Conservation (phyloP, 208 protist species). For the Phytomonas sp. region DNA sequence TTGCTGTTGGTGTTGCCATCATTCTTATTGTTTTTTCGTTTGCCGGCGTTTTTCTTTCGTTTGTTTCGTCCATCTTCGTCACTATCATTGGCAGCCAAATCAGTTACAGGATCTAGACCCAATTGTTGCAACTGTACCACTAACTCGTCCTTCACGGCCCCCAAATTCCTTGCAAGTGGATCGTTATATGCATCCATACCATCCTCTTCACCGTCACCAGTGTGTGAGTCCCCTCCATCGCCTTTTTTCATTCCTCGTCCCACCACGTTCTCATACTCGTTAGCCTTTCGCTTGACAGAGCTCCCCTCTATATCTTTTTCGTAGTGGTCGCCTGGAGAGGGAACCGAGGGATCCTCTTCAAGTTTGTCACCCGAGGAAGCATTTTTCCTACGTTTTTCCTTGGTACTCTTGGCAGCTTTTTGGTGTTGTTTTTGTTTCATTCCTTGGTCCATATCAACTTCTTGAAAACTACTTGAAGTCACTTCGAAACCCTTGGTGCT, state of each 20-base stretch:
- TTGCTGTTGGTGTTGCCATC: constrained; percentile 10
- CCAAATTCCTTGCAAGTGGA: not conserved
- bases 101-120: constrained; percentile 15
- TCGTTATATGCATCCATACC: not conserved
- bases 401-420: not conserved
- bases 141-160: constrained; percentile 9
- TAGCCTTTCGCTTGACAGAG: constrained; percentile 1
- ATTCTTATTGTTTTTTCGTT: constrained; percentile 23
- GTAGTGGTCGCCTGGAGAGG: not conserved
- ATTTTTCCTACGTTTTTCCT: not conserved
- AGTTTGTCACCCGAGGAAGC: not conserved
- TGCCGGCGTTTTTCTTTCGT: constrained; percentile 26
- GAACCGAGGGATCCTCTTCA: not conserved
- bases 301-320: constrained; percentile 6
- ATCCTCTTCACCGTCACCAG: constrained; percentile 9
- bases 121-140: constrained; percentile 19
- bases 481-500: not conserved
- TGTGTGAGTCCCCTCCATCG: not conserved
- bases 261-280: constrained; percentile 7
- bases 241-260: not conserved
- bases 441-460: not conserved
- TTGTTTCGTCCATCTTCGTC: constrained; percentile 14
- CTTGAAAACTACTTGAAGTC: not conserved
- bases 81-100: constrained; percentile 21
- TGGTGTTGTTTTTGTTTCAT: not conserved